A percentile compares a stretch with the other conserved stretches of the same genome.
phyloP scores from a whole-genome alignment of 768 basidiomycete genomes.

The Asterophora parasitica region DNA sequence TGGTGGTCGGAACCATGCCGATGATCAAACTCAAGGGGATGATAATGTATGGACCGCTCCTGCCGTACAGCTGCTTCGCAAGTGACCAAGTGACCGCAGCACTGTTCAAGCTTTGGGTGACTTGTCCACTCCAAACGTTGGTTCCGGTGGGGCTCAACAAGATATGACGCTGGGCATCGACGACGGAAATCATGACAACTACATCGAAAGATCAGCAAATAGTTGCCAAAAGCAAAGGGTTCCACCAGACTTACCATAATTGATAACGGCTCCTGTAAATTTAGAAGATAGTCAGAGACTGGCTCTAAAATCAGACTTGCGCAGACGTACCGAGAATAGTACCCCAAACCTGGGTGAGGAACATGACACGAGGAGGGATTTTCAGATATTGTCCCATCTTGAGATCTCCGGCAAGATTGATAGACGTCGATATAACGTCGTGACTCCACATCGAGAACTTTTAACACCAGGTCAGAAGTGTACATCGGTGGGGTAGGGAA shows the following conservation, averaged over 20 bases:
- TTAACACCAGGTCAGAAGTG: not conserved
- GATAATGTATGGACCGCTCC: slow-evolving; percentile 50
- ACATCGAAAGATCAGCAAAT: not conserved
- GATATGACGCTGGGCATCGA: slow-evolving; percentile 48
- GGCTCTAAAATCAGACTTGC: too few species aligned
- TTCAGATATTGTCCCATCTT: slow-evolving; percentile 66
- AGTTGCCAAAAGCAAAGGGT: not conserved
- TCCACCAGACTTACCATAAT: slow-evolving; percentile 28
- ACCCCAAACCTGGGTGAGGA: slow-evolving; percentile 56
- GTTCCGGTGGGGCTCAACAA: slow-evolving; percentile 49
- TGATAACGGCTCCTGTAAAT: slow-evolving; percentile 29
- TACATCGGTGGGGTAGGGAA: too few species aligned
- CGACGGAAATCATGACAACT: slow-evolving; percentile 58
- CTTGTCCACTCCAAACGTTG: slow-evolving; percentile 59
- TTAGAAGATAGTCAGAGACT: not conserved
- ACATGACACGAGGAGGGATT: slow-evolving; percentile 19
- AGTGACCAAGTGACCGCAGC: slow-evolving; percentile 62
- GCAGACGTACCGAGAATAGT: slow-evolving; percentile 45
- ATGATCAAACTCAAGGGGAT: slow-evolving; percentile 50
- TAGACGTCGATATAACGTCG: slow-evolving; percentile 51
- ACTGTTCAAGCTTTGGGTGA: slow-evolving; percentile 48
- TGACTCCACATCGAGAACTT: slow-evolving; percentile 73
- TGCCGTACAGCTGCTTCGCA: slow-evolving; percentile 54
- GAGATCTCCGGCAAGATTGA: slow-evolving; percentile 51
- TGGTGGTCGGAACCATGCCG: slow-evolving; percentile 45